These are phyloP conservation scores for Euphrasia arctica DNA, from an alignment of 305 asterid genomes.

Conservation along the genomic window DNA sequence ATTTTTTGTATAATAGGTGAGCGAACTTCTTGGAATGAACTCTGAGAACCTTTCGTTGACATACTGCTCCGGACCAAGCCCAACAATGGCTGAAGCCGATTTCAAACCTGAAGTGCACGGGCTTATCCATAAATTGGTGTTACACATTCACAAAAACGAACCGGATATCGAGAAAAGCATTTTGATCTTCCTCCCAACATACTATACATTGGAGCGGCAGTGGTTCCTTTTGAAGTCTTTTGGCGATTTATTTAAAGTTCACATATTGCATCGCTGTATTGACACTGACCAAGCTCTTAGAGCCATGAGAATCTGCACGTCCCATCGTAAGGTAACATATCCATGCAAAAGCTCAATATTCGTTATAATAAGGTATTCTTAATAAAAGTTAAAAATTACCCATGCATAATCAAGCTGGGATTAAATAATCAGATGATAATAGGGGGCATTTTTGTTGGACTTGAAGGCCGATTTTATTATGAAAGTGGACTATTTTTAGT, in stretches of 20 bases:
- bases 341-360: constrained; percentile 22
- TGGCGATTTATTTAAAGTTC: constrained; percentile 62
- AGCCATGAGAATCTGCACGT: constrained; percentile 79
- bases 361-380: constrained; percentile 4
- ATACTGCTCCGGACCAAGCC: constrained; percentile 82
- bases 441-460: background rate
- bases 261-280: constrained; percentile 87
- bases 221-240: constrained; percentile 83
- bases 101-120: constrained; percentile 62
- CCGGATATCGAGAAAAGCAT: constrained; percentile 94
- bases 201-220: constrained; percentile 80
- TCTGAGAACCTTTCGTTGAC: constrained; percentile 47
- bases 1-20: constrained; percentile 44
- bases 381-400: background rate
- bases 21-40: constrained; percentile 58
- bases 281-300: constrained; percentile 88
- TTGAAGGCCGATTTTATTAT: background rate
- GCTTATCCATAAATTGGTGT: constrained; percentile 79
- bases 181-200: constrained; percentile 90
- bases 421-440: too few relatives aligned
- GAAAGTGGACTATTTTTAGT: background rate
- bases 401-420: background rate
- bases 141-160: constrained; percentile 80
- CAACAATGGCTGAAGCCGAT: constrained; percentile 55
- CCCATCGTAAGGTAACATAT: constrained; percentile 75